Evolutionary conservation across 768 basidiomycete genomes (phyloP).

Genomic region (Amanita exitialis): DNA sequence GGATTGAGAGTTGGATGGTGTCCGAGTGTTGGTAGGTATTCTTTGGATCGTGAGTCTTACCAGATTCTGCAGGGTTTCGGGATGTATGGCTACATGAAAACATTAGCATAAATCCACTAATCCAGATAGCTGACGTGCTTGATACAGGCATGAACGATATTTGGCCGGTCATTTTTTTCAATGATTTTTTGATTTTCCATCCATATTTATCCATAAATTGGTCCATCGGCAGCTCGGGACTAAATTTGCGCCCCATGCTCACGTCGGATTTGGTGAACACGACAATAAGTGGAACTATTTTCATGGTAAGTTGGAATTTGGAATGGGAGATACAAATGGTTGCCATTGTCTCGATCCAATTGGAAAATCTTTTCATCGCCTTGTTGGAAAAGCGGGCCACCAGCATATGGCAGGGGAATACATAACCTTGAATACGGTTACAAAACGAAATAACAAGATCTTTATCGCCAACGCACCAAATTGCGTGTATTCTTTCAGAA

Average conservation of each 20-base stretch:
- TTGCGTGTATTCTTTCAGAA: background rate
- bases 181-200: background rate
- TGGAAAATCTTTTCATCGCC: background rate
- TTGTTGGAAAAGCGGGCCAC: background rate
- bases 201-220: background rate
- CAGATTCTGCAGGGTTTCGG: background rate
- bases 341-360: background rate
- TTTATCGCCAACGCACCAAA: background rate
- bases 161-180: background rate
- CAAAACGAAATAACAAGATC: background rate
- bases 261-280: constrained; percentile 23
- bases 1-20: too few species aligned
- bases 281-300: constrained; percentile 16
- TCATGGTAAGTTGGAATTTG: background rate
- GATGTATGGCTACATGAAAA: background rate
- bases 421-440: background rate
- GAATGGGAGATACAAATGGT: background rate
- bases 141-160: background rate
- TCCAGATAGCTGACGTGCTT: background rate
- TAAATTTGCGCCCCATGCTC: background rate
- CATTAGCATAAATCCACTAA: background rate
- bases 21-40: background rate
- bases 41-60: background rate
- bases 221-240: background rate
- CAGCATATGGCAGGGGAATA: background rate